Base-by-base conservation (phyloP, 2,329 filamentous ascomycete species). In the Stemphylium beticola region DNA sequence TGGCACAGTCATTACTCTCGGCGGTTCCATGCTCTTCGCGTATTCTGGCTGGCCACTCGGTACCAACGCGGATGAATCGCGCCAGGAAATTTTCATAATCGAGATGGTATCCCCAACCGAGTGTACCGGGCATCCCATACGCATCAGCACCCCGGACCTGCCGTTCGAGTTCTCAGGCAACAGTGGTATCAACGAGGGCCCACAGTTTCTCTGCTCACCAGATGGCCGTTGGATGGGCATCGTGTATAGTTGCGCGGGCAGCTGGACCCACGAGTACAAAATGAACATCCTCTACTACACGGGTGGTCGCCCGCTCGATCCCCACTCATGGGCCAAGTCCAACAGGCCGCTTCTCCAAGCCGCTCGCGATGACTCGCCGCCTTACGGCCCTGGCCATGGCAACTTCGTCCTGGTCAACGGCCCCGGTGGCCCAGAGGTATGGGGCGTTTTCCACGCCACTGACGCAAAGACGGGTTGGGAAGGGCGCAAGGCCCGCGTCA, bases 181-280 rank as follows among this genome's bases (percentile, higher is more conserved):
- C 1, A 67, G 67, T 31, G 78, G 77, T 8, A 80, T 81, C 58
- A 80, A 80, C 55, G 79, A 81, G 57, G 79, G 77, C 0, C 77
- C 77, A 15, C 76, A 79, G 53, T 70, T 71, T 24, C 57, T 79
- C 1, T 66, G 61, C 41, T 67, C 66, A 1, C 75, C 74, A 0
- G 71, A 77, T 47, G 68, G 67, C 0, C 53, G 63, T 1, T 81
- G 78, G 78, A 64, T 60, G 12, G 79, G 79, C 1, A 58, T 81
- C n/a, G 78, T 74, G n/a, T 81, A 79, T 53, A 77, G 73, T 4
- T 80, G 78, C 56, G 76, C 77, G 0, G 79, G 77, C 1, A 74
- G 68, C 55, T 81, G 79, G 79, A 81, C 79, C 1, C 74, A 74
- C 41, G 74, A 80, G 51, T 81, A 81, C 65, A 81, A 81, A 58